These are phyloP conservation scores for Phyllostachys edulis DNA, from an alignment of 176 grass and related monocot species.

Conservation along the genomic window DNA sequence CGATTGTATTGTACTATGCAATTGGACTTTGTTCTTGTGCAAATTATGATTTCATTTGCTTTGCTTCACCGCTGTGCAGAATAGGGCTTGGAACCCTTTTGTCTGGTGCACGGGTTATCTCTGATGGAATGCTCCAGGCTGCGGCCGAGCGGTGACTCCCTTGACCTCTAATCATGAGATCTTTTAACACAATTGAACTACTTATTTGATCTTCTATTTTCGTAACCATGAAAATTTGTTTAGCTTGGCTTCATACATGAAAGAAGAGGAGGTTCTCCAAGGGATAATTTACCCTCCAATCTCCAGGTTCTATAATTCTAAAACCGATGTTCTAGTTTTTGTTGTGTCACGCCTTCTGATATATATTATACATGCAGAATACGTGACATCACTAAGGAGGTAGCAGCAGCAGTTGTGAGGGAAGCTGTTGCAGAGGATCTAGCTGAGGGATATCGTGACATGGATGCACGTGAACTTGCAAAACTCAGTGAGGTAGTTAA, in stretches of 20 bases:
- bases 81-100: slow-evolving; percentile 97
- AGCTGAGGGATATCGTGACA: slow-evolving; percentile 90
- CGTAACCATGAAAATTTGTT: slow-evolving; percentile 17
- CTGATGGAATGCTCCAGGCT: slow-evolving; percentile 94
- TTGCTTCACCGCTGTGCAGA: slow-evolving; percentile 40
- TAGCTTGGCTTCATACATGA: slow-evolving; percentile 96
- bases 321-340: slow-evolving; percentile 25
- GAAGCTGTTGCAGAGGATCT: slow-evolving; percentile 94
- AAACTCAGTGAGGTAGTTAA: slow-evolving; percentile 72
- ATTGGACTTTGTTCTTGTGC: slow-evolving; percentile 22
- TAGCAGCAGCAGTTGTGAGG: slow-evolving; percentile 82
- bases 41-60: slow-evolving; percentile 24
- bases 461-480: slow-evolving; percentile 86
- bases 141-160: slow-evolving; percentile 79
- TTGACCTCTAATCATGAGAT: slow-evolving; percentile 12
- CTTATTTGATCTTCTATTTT: slow-evolving; percentile 29
- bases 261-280: slow-evolving; percentile 81
- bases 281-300: slow-evolving; percentile 94
- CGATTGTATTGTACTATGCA: slow-evolving; percentile 14
- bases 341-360: slow-evolving; percentile 4
- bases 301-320: slow-evolving; percentile 59
- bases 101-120: slow-evolving; percentile 84
- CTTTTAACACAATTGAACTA: neutral
- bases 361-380: slow-evolving; percentile 55
- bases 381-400: slow-evolving; percentile 93